Base-by-base conservation (phyloP, 1,284 basidiomycete species). In the Chondrostereum purpureum region DNA sequence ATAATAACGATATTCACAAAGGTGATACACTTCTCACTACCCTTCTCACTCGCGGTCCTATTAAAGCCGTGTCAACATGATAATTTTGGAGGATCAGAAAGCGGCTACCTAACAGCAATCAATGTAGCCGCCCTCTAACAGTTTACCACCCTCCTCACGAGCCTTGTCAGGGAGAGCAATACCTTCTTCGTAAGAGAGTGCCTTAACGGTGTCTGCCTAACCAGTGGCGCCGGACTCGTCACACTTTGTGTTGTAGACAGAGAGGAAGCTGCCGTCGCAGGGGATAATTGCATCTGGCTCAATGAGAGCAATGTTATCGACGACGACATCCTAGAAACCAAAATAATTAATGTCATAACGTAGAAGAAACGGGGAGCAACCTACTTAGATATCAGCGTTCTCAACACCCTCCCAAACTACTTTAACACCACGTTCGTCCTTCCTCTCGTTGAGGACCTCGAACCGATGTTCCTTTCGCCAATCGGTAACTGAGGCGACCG, bases 391-490 rank as follows among this genome's bases (percentile, higher is more conserved):
- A 61, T 93, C 88, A 56, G 96, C 75, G 33, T 91, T 68, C 51
- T 72, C 76, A 56, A 96, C 92, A 23, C 72, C 67, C 19, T n/a
- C n/a, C 10, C 96, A 87, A 48, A 96, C 84, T 44, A 92, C 88
- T 65, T 96, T 97, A 58, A 98, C 84, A 8, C 80, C 80, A 39
- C 95, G 88, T 57, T 96, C 92, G 48, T 98, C 96, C 67, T 96
- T 96, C 68, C 96, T 90, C 53, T 90, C 90, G 60, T 97, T 97
- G 44, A 99, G 77, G 31, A 73, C 73, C 58, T 88, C 83, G 70
- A 99, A 99, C 67, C 99, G 95, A 5, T 83, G 82, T 63, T 99
- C 95, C 68, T 99, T 98, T 65, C 97, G 93, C 83, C 89, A 99
- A 62, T 94, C 92, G 58, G 92, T 94, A 31, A 94, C 51, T 17